Conservation (phyloP, 2,329 filamentous ascomycete species). For the Stenocarpella maydis region DNA sequence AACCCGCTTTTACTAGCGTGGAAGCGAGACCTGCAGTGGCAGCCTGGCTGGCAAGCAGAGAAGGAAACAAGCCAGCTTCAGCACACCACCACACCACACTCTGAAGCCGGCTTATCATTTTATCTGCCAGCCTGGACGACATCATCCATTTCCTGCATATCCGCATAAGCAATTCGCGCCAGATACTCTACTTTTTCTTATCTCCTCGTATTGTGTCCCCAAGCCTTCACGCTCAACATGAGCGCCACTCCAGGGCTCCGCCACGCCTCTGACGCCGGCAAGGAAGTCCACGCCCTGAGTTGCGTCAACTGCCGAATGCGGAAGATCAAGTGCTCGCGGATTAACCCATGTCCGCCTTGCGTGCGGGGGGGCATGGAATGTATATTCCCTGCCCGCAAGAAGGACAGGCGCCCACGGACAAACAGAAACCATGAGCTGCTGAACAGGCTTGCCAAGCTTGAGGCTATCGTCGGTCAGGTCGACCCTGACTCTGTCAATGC, state of each 20-base stretch:
- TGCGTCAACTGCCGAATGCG: constrained; percentile 71
- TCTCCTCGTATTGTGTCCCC: background rate
- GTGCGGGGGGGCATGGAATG: constrained; percentile 56
- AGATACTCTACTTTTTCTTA: background rate
- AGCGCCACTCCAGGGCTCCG: constrained; percentile 32
- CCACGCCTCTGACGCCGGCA: constrained; percentile 14
- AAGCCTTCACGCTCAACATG: constrained; percentile 2
- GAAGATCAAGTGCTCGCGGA: constrained; percentile 68
- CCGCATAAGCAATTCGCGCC: background rate
- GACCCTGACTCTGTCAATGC: constrained; percentile 43
- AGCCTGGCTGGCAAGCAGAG: too few species aligned
- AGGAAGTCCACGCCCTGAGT: constrained; percentile 44
- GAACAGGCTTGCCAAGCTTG: constrained; percentile 53
- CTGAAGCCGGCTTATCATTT: too few species aligned
- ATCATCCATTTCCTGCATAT: background rate
- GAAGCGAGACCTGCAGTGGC: constrained; percentile 4
- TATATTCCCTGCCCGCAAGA: constrained; percentile 54
- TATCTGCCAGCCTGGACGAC: background rate
- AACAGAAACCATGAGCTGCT: constrained; percentile 54
- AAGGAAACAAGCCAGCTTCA: too few species aligned
- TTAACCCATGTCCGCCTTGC: constrained; percentile 64
- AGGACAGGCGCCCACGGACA: constrained; percentile 50
- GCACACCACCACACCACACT: too few species aligned
- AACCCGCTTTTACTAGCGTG: constrained; percentile 5
- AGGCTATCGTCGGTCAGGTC: constrained; percentile 55